phyloP scores from a whole-genome alignment of 352 stramenopile genomes.

The Phytophthora parvispora region DNA sequence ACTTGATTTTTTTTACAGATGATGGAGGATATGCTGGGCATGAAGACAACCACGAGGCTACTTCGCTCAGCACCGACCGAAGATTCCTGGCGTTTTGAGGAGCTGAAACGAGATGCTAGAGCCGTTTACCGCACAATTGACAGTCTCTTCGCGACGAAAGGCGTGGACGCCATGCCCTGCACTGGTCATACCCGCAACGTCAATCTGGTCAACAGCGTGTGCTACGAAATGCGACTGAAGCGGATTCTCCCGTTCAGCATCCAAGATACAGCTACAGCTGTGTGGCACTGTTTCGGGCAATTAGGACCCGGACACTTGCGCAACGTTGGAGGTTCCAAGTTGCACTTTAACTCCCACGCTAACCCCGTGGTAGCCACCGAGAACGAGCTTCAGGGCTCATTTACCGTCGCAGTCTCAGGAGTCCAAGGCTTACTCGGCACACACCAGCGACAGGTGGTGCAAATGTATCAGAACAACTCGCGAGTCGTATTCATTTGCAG shows the following conservation, averaged over 20 bases:
- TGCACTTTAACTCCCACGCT: background rate
- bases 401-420: background rate
- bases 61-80: background rate
- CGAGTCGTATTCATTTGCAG: conserved; percentile 1
- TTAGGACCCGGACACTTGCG: conserved; percentile 1
- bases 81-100: background rate
- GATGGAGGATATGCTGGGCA: conserved; percentile 1
- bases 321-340: background rate
- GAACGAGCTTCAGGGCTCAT: background rate
- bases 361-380: background rate
- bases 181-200: background rate
- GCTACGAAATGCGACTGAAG: conserved; percentile 24
- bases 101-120: background rate
- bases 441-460: conserved; percentile 7
- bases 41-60: background rate
- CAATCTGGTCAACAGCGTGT: conserved; percentile 11
- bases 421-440: background rate
- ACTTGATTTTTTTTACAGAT: background rate
- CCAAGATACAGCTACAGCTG: background rate
- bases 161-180: conserved; percentile 6
- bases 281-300: conserved; percentile 9
- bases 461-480: background rate
- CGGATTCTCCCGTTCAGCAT: conserved; percentile 23
- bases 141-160: conserved; percentile 8
- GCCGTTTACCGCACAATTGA: conserved; percentile 10